phyloP scores from a whole-genome alignment of 257 asterid genomes.

The Scutellaria barbata region DNA sequence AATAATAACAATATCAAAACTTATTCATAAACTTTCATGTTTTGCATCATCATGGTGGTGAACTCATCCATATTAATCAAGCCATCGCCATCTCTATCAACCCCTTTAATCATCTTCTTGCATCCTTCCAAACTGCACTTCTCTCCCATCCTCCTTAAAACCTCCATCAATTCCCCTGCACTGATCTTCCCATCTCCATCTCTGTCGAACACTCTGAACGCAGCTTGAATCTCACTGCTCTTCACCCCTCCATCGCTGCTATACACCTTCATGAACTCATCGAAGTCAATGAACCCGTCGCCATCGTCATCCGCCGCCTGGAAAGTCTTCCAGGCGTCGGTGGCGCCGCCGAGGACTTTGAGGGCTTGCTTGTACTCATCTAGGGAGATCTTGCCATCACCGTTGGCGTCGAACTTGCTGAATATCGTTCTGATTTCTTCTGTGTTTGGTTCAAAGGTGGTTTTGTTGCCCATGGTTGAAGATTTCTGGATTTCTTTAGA shows the following conservation, averaged over 20 bases:
- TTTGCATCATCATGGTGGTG: slow-evolving; percentile 46
- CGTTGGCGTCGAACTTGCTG: slow-evolving; percentile 48
- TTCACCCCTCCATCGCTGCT: slow-evolving; percentile 38
- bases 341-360: slow-evolving; percentile 34
- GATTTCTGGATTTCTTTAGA: slow-evolving; percentile 17
- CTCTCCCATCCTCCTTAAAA: slow-evolving; percentile 52
- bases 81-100: slow-evolving; percentile 59
- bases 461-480: neutral
- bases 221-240: slow-evolving; percentile 39
- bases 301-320: slow-evolving; percentile 48
- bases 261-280: slow-evolving; percentile 43
- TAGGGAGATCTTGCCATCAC: slow-evolving; percentile 53
- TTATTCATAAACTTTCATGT: slow-evolving; percentile 19
- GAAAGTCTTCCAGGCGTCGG: slow-evolving; percentile 40
- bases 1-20: too few relatives aligned
- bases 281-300: slow-evolving; percentile 56
- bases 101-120: slow-evolving; percentile 45
- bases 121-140: slow-evolving; percentile 45
- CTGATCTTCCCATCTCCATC: slow-evolving; percentile 55
- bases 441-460: slow-evolving; percentile 24
- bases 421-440: slow-evolving; percentile 47
- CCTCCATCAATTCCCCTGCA: slow-evolving; percentile 49
- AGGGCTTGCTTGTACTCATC: slow-evolving; percentile 44
- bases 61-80: slow-evolving; percentile 49
- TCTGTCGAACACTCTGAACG: slow-evolving; percentile 45